Conservation (phyloP, 208 protist species). For the Acanthamoeba royreba region DNA sequence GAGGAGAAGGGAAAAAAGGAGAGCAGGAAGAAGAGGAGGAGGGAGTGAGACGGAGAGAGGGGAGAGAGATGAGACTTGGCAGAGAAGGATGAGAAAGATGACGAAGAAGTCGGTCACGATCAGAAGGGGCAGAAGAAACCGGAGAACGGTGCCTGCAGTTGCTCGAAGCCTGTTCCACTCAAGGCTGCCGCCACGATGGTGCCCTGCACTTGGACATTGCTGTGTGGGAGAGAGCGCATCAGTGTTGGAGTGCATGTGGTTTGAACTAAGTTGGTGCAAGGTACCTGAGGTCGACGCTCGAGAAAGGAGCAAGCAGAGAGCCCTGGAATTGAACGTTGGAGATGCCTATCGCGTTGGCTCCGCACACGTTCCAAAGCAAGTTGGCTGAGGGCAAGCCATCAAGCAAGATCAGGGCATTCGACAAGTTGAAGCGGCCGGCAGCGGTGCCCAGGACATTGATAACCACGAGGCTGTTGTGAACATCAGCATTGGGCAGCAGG, state of each 20-base stretch:
- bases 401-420: neutral
- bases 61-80: no score
- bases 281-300: neutral
- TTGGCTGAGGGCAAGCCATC: neutral
- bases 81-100: no score
- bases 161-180: neutral
- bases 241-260: neutral
- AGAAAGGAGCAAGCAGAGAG: neutral
- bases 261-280: neutral
- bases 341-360: neutral
- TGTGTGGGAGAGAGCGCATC: neutral
- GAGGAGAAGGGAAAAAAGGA: no score
- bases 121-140: neutral
- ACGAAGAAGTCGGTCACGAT: no score
- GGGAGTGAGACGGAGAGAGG: no score
- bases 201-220: neutral
- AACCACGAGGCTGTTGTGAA: neutral
- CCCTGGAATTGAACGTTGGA: neutral
- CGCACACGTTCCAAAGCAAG: neutral
- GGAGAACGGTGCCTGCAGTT: neutral
- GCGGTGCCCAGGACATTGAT: neutral
- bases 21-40: no score
- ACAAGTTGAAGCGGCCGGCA: neutral
- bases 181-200: neutral
- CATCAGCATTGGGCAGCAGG: neutral